Evolutionary conservation across 495 filamentous ascomycete species (phyloP).

Genomic region (Aspergillus heteromorphus): DNA sequence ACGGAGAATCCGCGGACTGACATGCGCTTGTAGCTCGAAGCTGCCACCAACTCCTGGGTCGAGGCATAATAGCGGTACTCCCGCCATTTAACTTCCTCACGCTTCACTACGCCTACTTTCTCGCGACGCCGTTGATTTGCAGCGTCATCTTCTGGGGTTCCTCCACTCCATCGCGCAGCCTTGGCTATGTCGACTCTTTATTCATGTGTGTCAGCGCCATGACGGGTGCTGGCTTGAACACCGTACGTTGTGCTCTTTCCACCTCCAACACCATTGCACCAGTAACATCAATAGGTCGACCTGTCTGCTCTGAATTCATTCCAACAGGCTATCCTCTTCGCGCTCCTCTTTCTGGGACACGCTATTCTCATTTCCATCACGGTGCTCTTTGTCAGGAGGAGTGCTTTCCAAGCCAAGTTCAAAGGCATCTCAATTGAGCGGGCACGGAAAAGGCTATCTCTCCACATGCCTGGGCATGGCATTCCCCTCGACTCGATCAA

Average conservation of each 20-base stretch:
- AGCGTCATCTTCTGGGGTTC: constrained; percentile 71
- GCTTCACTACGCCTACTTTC: constrained; percentile 74
- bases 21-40: constrained; percentile 14
- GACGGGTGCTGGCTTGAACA: constrained; percentile 73
- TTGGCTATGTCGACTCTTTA: constrained; percentile 69
- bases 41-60: constrained; percentile 18
- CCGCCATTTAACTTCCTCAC: constrained; percentile 69
- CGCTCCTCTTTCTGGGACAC: constrained; percentile 67
- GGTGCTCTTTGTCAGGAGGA: constrained; percentile 53
- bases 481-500: background rate
- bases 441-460: constrained; percentile 9
- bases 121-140: constrained; percentile 54
- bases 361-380: constrained; percentile 42
- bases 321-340: constrained; percentile 72
- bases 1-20: background rate
- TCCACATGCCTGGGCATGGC: constrained; percentile 8
- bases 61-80: constrained; percentile 25
- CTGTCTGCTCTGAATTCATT: constrained; percentile 67
- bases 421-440: constrained; percentile 49
- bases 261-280: too few relatives aligned
- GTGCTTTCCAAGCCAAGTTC: constrained; percentile 66
- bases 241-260: constrained; percentile 41
- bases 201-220: constrained; percentile 77
- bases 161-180: constrained; percentile 53
- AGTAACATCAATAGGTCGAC: constrained; percentile 45